Evolutionary conservation across 352 stramenopile species (phyloP).

Genomic region (Globisporangium rhizosaccharum): DNA sequence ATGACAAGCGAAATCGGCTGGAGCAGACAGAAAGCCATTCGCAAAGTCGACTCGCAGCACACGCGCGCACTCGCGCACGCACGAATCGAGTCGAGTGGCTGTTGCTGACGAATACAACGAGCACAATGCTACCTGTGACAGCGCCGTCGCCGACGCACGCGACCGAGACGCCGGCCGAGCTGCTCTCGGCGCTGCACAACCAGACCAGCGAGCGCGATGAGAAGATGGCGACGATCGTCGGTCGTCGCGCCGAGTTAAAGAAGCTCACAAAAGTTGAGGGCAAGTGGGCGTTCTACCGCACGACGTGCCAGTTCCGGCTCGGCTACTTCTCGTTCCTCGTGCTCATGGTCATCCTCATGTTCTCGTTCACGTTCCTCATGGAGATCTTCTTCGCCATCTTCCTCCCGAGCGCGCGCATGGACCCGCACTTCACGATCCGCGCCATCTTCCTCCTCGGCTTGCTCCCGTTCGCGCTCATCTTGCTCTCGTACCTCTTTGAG

Average conservation of each 20-base stretch:
- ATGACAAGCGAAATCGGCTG: neutral
- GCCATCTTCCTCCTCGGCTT: conserved; percentile 60
- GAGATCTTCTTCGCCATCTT: conserved; percentile 91
- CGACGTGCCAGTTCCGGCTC: conserved; percentile 79
- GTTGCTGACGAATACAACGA: no score
- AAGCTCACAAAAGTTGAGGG: conserved; percentile 54
- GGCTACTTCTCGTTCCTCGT: conserved; percentile 87
- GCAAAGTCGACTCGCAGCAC: neutral
- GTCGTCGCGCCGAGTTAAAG: conserved; percentile 59
- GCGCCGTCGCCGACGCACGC: conserved; percentile 4
- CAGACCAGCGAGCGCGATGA: conserved; percentile 34
- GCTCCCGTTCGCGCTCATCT: conserved; percentile 72
- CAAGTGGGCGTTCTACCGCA: conserved; percentile 75
- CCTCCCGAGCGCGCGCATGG: conserved; percentile 63
- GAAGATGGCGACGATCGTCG: conserved; percentile 53
- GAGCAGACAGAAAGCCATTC: neutral
- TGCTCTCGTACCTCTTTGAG: conserved; percentile 86
- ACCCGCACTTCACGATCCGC: conserved; percentile 68
- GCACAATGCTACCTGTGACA: conserved; percentile 5
- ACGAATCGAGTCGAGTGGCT: neutral
- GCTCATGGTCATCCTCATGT: conserved; percentile 88
- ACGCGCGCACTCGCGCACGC: neutral
- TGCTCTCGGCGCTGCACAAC: conserved; percentile 15
- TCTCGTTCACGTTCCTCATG: conserved; percentile 87
- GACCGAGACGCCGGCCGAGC: conserved; percentile 11